Conservation (phyloP, 2,329 filamentous ascomycete genomes). For the Paraphoma sp. region DNA sequence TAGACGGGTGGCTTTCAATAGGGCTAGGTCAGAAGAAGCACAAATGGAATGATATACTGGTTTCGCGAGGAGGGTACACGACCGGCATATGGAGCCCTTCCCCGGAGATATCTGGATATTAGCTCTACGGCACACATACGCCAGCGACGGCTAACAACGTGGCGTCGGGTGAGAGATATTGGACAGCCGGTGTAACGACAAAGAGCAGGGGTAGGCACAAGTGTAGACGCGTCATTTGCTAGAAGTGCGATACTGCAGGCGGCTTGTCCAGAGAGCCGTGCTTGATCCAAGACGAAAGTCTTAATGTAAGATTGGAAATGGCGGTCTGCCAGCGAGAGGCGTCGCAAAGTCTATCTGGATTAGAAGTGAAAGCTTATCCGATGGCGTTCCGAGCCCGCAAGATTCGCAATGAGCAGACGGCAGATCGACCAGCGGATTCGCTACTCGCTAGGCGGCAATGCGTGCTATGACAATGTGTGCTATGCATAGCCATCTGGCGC, state of each 20-base stretch:
- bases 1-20: conserved; percentile 39
- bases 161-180: conserved; percentile 24
- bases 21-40: conserved; percentile 27
- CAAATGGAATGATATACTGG: conserved; percentile 34
- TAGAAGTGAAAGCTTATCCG: background rate
- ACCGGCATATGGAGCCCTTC: conserved; percentile 20
- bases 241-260: conserved; percentile 22
- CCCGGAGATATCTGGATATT: conserved; percentile 16
- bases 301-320: conserved; percentile 26
- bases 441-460: background rate
- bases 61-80: conserved; percentile 26
- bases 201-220: conserved; percentile 20
- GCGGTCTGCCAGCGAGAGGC: conserved; percentile 28
- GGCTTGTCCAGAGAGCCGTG: conserved; percentile 8
- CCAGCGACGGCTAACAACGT: conserved; percentile 36
- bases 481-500: too few species aligned
- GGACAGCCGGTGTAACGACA: conserved; percentile 22
- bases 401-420: background rate
- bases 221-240: conserved; percentile 12
- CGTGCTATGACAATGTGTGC: too few species aligned
- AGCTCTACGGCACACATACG: conserved; percentile 18
- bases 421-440: background rate
- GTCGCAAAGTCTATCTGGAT: background rate
- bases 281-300: conserved; percentile 20
- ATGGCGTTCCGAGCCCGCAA: background rate